Evolutionary conservation across 1,139 yeast genomes (phyloP).

Genomic region (Taphrina deformans): DNA sequence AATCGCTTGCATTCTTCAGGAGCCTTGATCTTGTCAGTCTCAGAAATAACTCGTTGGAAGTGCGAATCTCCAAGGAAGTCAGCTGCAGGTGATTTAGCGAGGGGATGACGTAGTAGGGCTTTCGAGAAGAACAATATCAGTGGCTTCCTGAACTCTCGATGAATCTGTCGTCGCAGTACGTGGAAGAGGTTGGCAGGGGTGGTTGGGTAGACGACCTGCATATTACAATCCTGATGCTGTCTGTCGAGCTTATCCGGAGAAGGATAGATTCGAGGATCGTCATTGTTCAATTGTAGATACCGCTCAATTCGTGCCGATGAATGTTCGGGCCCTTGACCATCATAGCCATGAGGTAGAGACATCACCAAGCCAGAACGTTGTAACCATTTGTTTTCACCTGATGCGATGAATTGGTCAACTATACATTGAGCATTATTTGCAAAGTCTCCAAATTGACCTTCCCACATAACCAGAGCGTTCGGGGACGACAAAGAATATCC

Average conservation of each 20-base stretch:
- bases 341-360: constrained; percentile 98
- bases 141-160: constrained; percentile 96
- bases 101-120: constrained; percentile 93
- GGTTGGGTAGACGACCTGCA: constrained; percentile 97
- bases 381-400: constrained; percentile 98
- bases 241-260: constrained; percentile 81
- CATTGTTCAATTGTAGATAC: constrained; percentile 92
- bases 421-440: constrained; percentile 99
- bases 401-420: constrained; percentile 92
- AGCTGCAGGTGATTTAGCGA: constrained; percentile 78
- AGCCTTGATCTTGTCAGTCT: constrained; percentile 66
- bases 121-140: constrained; percentile 84
- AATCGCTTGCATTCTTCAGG: constrained; percentile 87
- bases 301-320: constrained; percentile 97
- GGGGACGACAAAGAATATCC: constrained; percentile 98
- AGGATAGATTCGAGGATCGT: constrained; percentile 95
- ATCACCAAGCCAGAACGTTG: constrained; percentile 96
- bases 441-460: constrained; percentile 99
- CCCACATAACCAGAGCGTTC: constrained; percentile 97
- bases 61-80: constrained; percentile 91
- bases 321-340: constrained; percentile 99
- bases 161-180: constrained; percentile 97
- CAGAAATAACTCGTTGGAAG: constrained; percentile 96
- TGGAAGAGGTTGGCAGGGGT: constrained; percentile 98
- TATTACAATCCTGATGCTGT: constrained; percentile 98